Conservation (phyloP, 768 basidiomycete genomes). For the Boletus reticuloceps region DNA sequence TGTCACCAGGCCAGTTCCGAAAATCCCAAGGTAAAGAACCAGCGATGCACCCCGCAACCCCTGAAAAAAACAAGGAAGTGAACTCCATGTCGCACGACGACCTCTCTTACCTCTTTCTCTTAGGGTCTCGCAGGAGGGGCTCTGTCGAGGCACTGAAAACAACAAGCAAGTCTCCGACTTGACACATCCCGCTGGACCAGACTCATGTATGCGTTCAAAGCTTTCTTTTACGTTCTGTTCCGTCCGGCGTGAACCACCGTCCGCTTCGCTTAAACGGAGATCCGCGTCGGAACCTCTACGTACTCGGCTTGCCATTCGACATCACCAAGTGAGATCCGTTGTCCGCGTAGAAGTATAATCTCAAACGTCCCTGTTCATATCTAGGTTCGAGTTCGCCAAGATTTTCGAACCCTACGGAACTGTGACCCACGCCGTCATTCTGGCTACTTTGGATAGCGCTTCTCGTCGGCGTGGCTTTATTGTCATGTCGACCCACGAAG, state of each 20-base stretch:
- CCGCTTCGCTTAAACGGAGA: conserved; percentile 34
- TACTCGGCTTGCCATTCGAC: conserved; percentile 80
- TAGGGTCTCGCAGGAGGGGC: conserved; percentile 11
- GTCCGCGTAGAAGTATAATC: neutral
- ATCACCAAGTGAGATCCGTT: conserved; percentile 59
- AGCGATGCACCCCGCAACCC: neutral
- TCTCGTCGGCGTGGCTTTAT: conserved; percentile 82
- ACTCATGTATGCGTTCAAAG: conserved; percentile 33
- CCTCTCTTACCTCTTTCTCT: conserved; percentile 7
- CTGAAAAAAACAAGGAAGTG: conserved; percentile 14
- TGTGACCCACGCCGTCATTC: conserved; percentile 74
- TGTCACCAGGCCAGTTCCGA: conserved; percentile 9
- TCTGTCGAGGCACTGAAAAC: conserved; percentile 54
- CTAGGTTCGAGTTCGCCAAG: conserved; percentile 53
- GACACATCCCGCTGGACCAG: neutral
- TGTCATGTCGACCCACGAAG: conserved; percentile 73
- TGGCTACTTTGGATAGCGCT: conserved; percentile 81
- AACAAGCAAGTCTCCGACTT: conserved; percentile 46
- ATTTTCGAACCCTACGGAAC: conserved; percentile 64
- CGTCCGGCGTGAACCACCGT: neutral
- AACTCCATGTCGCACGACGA: too few species aligned
- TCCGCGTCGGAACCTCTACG: conserved; percentile 74
- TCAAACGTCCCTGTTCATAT: neutral
- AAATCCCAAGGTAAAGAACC: conserved; percentile 6
- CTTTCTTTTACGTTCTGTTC: conserved; percentile 31